These are phyloP conservation scores for Mucor plumbeus DNA, from an alignment of 371 early-diverging fungal genomes.

Conservation along the genomic window DNA sequence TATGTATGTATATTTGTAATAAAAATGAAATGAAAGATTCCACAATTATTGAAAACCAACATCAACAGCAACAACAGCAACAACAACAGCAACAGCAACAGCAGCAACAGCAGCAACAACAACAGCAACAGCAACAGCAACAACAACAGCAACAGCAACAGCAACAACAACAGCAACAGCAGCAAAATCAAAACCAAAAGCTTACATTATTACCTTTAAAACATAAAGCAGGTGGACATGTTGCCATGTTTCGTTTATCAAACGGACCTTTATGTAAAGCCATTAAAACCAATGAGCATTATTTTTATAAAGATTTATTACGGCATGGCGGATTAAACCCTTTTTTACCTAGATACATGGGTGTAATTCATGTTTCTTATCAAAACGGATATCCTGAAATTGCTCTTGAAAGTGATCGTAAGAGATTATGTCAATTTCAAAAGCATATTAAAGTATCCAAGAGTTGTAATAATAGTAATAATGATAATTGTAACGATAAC, in stretches of 20 bases:
- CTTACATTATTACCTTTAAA: conserved; percentile 26
- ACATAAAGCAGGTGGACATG: conserved; percentile 41
- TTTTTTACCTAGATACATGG: conserved; percentile 35
- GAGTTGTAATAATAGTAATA: conserved; percentile 25
- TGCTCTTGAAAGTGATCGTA: conserved; percentile 71
- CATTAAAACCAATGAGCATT: conserved; percentile 31
- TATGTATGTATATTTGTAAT: too few relatives aligned
- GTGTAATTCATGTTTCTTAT: conserved; percentile 29
- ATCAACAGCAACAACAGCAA: neutral
- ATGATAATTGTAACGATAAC: conserved; percentile 29
- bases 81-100: too few relatives aligned
- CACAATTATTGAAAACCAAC: neutral
- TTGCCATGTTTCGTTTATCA: conserved; percentile 33
- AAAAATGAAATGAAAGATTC: conserved; percentile 11
- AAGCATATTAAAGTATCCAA: conserved; percentile 5
- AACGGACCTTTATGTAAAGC: conserved; percentile 37
- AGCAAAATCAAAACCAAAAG: neutral
- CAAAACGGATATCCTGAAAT: conserved; percentile 54
- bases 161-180: neutral
- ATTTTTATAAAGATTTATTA: conserved; percentile 27
- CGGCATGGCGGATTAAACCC: conserved; percentile 17
- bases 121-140: neutral
- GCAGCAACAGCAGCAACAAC: too few relatives aligned
- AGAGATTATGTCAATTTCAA: conserved; percentile 64
- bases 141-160: neutral